Evolutionary conservation across 768 basidiomycete species (phyloP).

Genomic region (Inosperma sp.): DNA sequence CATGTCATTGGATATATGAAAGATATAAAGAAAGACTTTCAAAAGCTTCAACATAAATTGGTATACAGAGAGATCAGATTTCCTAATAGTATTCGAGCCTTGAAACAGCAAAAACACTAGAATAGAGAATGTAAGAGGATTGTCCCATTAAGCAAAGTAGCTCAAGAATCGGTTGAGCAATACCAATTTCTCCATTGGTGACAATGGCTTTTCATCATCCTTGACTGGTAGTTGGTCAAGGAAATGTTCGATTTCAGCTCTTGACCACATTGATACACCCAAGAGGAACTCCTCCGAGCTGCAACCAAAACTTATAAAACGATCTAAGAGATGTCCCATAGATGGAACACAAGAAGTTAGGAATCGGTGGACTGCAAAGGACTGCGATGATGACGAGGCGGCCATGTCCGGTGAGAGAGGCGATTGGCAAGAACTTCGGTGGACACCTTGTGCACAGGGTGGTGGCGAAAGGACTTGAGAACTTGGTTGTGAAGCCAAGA

Average conservation of each 20-base stretch:
- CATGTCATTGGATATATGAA: neutral
- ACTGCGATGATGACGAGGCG: neutral
- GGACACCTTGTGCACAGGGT: too few relatives aligned
- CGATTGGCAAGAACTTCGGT: too few relatives aligned
- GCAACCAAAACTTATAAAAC: slow-evolving; percentile 13
- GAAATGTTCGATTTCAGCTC: slow-evolving; percentile 7
- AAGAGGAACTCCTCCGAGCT: slow-evolving; percentile 11
- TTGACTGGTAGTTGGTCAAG: neutral
- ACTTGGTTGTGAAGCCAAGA: too few relatives aligned
- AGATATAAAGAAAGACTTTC: neutral
- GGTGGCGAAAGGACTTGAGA: too few relatives aligned
- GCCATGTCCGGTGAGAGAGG: neutral
- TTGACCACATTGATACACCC: slow-evolving; percentile 6
- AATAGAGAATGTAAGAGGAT: too few relatives aligned
- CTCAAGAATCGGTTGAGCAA: slow-evolving; percentile 10
- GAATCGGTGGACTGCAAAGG: slow-evolving; percentile 10
- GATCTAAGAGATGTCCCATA: slow-evolving; percentile 9
- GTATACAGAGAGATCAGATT: too few relatives aligned
- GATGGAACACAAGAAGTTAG: slow-evolving; percentile 11
- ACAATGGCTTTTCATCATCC: slow-evolving; percentile 3
- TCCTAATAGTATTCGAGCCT: too few relatives aligned
- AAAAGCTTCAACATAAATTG: too few relatives aligned
- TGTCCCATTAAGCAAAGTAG: slow-evolving; percentile 9
- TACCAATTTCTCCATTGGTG: slow-evolving; percentile 9
- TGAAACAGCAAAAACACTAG: too few relatives aligned